These are phyloP conservation scores for Globisporangium recalcitrans DNA, from an alignment of 352 stramenopile species.

Conservation along the genomic window DNA sequence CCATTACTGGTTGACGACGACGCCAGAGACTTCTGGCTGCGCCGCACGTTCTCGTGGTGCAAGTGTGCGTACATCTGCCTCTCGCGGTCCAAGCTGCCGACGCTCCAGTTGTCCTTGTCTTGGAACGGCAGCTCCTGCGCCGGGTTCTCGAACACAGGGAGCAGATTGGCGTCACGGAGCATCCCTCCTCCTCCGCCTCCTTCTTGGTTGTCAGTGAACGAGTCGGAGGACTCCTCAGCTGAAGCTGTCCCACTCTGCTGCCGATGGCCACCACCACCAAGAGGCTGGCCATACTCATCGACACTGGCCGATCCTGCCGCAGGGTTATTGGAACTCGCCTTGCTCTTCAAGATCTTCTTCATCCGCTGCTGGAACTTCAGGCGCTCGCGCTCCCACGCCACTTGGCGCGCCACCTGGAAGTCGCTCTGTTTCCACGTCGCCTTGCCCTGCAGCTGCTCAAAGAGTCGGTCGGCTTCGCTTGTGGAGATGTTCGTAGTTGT, in stretches of 20 bases:
- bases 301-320: background rate
- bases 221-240: background rate
- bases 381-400: constrained; percentile 58
- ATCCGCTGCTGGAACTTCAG: constrained; percentile 69
- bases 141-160: constrained; percentile 38
- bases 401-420: constrained; percentile 55
- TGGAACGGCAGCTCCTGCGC: constrained; percentile 48
- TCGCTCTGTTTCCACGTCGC: constrained; percentile 74
- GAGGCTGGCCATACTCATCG: background rate
- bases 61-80: constrained; percentile 72
- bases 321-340: constrained; percentile 17
- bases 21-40: constrained; percentile 40
- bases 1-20: constrained; percentile 12
- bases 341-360: constrained; percentile 55
- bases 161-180: constrained; percentile 14
- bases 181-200: background rate
- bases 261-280: background rate
- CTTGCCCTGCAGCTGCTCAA: constrained; percentile 62
- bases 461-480: constrained; percentile 37
- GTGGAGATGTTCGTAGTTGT: background rate
- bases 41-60: constrained; percentile 59
- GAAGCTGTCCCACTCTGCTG: background rate
- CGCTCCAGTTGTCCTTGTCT: constrained; percentile 79
- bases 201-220: constrained; percentile 2
- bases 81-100: constrained; percentile 69